Evolutionary conservation across 2,329 filamentous ascomycete genomes (phyloP).

Genomic region (Colletotrichum nymphaeae): DNA sequence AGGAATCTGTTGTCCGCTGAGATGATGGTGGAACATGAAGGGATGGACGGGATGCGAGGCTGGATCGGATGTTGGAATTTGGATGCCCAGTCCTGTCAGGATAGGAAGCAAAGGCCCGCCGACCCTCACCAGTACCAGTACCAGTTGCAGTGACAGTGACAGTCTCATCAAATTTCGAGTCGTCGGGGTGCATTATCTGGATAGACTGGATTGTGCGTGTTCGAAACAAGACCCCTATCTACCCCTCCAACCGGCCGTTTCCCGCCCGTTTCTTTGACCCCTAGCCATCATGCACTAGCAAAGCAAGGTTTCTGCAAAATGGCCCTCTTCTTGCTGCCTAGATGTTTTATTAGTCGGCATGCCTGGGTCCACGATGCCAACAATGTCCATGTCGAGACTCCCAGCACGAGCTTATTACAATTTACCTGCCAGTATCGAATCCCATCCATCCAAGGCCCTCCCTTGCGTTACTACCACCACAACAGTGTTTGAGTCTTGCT

Average conservation of each 20-base stretch:
- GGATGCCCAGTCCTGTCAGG: background rate
- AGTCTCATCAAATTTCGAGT: background rate
- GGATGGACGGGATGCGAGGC: background rate
- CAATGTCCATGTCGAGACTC: background rate
- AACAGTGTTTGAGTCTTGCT: background rate
- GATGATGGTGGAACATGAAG: no score
- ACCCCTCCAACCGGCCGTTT: constrained; percentile 14
- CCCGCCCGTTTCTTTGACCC: constrained; percentile 15
- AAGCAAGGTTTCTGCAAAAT: background rate
- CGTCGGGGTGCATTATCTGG: background rate
- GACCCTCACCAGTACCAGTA: no score
- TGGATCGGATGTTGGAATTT: background rate
- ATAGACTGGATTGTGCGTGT: background rate
- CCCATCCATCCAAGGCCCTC: background rate
- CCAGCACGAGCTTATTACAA: background rate
- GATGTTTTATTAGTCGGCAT: constrained; percentile 1
- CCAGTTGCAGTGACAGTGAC: background rate
- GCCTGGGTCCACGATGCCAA: background rate
- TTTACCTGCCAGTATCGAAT: background rate
- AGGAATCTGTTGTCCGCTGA: background rate
- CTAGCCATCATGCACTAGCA: constrained; percentile 1
- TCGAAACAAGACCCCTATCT: constrained; percentile 26
- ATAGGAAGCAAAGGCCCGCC: background rate
- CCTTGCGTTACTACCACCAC: background rate
- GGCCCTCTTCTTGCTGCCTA: background rate